Percentiles rank a stretch among this genome's conserved stretches.
Evolutionary conservation across 192 early-diverging fungal species (phyloP).

Genomic region (Backusella tuberculispora): DNA sequence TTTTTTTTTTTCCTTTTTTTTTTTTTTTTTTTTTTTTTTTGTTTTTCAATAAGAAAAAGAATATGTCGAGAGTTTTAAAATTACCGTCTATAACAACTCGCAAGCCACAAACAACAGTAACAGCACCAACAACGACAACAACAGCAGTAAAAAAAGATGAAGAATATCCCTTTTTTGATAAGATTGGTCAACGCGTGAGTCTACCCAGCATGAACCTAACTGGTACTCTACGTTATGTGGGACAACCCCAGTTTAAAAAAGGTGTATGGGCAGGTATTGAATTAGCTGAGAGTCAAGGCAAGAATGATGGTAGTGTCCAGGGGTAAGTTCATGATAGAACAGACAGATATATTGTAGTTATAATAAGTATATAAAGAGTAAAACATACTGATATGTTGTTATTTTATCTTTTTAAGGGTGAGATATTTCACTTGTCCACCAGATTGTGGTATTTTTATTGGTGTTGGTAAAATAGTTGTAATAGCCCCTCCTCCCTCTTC

Average conservation of each 20-base stretch:
- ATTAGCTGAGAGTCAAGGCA: conserved; percentile 64
- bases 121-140: background rate
- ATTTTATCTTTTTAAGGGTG: conserved; percentile 27
- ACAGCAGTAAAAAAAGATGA: background rate
- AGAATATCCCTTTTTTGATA: background rate
- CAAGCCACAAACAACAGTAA: background rate
- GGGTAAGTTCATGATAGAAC: conserved; percentile 46
- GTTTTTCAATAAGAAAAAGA: background rate
- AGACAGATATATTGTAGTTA: background rate
- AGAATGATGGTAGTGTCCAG: conserved; percentile 75
- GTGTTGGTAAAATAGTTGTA: conserved; percentile 25
- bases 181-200: conserved; percentile 30
- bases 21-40: background rate
- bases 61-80: conserved; percentile 9
- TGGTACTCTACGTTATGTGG: conserved; percentile 73
- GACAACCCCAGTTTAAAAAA: conserved; percentile 69
- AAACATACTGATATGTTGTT: background rate
- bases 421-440: conserved; percentile 34
- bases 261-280: conserved; percentile 83
- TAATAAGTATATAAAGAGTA: background rate
- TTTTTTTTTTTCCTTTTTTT: conserved; percentile 1
- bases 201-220: conserved; percentile 17
- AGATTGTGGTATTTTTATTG: conserved; percentile 35
- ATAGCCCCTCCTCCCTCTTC: background rate
- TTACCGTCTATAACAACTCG: background rate